Base-by-base conservation (phyloP, 2,329 filamentous ascomycete genomes). In the Botrytis deweyae region DNA sequence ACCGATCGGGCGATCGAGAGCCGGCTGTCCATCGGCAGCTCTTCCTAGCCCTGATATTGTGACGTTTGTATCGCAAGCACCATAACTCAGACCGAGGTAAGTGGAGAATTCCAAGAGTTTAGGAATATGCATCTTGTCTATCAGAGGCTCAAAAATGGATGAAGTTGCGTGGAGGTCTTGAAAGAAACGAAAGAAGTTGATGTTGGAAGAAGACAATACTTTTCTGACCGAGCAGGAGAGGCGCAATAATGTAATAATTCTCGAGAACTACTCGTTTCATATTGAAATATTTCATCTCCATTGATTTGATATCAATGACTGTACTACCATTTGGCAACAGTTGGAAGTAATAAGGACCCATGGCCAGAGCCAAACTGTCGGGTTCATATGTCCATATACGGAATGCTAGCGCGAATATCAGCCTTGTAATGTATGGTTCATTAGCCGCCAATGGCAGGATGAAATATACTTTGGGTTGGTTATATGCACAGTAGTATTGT, bases 61-160 rank as follows among this genome's bases (percentile, higher is more conserved):
- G 38, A 69, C 66, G 10, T 69, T 69, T 69, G 66, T 69, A 69
- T 69, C 38, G 38, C 66, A 69, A 33, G 66, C 49, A 58, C 66
- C 66, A 44, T 69, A 29, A 25, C 36, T 58, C 38, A 69, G 4
- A 4, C 66, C 49, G 40, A 69, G 38, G 52, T 69, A 58, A 25
- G 49, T 36, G 29, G 66, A 52, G 40, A 59, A 42, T 25, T 58
- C 36, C 10, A 69, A 12, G 7, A 69, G 44, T 25, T 25, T 69
- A 16, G 66, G 42, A 69, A 22, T 38, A 6, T 69, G 66, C 66
- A 69, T 69, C 40, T 29, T 69, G 38, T 42, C 20, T 44, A 59
- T 58, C 22, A 49, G 44, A 58, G 18, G 18, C n/a, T 58, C 3
- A 29, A 58, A 25, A 5, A 1, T 8, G 36, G 8, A 20, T 12